phyloP scores from a whole-genome alignment of 2,329 filamentous ascomycete species.

The Hirsutella rhossiliensis region DNA sequence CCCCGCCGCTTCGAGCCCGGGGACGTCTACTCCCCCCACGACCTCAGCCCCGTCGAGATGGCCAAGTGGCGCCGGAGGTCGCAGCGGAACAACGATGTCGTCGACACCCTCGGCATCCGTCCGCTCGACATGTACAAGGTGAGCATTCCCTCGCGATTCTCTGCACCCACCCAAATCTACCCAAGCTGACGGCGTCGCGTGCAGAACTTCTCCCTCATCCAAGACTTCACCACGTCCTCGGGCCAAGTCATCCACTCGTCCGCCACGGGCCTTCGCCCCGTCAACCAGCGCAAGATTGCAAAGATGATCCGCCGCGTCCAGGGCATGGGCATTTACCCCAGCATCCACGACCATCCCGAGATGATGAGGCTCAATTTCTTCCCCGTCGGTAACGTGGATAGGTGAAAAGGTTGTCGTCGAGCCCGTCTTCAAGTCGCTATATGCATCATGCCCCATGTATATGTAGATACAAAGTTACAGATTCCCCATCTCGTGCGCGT shows the following conservation, averaged over 20 bases:
- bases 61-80: constrained; percentile 59
- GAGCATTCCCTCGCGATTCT: too few relatives aligned
- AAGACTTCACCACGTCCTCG: constrained; percentile 74
- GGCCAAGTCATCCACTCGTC: constrained; percentile 72
- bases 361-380: constrained; percentile 42
- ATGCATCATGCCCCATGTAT: constrained; percentile 19
- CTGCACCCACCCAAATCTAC: too few relatives aligned
- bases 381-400: not conserved
- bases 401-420: not conserved
- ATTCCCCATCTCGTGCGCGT: constrained; percentile 21
- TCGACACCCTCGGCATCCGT: constrained; percentile 69
- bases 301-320: constrained; percentile 85
- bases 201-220: constrained; percentile 86
- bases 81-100: constrained; percentile 54
- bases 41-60: constrained; percentile 69
- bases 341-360: constrained; percentile 80
- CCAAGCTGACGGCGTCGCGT: not conserved
- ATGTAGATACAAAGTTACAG: constrained; percentile 19
- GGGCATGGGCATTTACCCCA: constrained; percentile 85
- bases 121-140: constrained; percentile 84
- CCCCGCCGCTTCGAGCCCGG: constrained; percentile 62
- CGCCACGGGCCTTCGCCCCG: constrained; percentile 68
- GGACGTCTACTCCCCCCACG: constrained; percentile 84
- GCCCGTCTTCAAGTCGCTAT: constrained; percentile 4
- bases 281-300: constrained; percentile 86